These are phyloP conservation scores for Striga hermonthica DNA, from an alignment of 305 asterid genomes.

Conservation along the genomic window DNA sequence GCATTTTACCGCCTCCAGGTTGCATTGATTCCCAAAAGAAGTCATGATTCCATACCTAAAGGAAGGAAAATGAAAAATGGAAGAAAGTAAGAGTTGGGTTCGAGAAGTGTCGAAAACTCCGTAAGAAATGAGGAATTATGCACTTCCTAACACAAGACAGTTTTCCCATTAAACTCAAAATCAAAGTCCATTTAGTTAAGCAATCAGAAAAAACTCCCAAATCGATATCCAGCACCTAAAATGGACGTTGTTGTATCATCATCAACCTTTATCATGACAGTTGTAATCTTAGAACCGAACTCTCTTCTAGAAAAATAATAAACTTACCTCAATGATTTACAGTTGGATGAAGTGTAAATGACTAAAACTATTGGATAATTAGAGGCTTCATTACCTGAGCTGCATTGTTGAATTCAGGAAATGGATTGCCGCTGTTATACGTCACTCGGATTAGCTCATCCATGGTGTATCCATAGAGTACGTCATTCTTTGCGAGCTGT, in stretches of 20 bases:
- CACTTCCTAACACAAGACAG: no score
- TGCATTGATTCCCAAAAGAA: constrained; percentile 97
- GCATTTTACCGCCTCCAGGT: constrained; percentile 84
- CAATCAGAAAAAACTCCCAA: no score
- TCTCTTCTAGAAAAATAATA: no score
- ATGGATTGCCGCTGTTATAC: constrained; percentile 82
- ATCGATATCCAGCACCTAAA: no score
- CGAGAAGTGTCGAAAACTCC: no score
- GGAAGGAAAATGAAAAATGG: constrained; percentile 2
- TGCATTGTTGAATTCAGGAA: constrained; percentile 80
- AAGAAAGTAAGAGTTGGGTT: background rate
- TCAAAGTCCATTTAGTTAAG: no score
- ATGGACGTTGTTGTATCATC: no score
- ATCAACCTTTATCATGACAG: no score
- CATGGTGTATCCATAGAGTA: constrained; percentile 68
- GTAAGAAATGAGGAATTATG: no score
- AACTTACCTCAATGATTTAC: no score
- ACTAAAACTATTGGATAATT: background rate
- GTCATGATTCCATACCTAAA: constrained; percentile 94
- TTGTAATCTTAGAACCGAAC: no score
- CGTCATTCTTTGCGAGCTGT: constrained; percentile 67
- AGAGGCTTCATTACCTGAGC: constrained; percentile 60
- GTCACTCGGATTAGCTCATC: constrained; percentile 71
- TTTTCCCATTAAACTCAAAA: no score
- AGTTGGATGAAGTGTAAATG: background rate